Evolutionary conservation across 2,329 filamentous ascomycete genomes (phyloP).

Genomic region (Dryadomyces quercivorus): DNA sequence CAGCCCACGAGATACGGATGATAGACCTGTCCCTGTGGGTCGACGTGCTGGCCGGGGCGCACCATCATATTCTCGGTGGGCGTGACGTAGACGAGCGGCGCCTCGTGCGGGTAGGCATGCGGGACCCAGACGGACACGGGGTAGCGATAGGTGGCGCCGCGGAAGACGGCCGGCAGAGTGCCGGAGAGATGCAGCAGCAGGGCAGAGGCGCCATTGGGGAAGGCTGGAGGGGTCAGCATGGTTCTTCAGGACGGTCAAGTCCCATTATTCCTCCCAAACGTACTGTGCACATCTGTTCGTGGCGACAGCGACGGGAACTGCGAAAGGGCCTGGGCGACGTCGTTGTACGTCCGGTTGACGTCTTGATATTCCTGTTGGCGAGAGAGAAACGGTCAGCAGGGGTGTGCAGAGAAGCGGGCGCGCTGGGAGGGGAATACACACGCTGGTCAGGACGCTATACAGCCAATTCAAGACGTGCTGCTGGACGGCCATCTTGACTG

Average conservation of each 20-base stretch:
- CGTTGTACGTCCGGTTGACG: constrained; percentile 83
- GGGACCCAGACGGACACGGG: constrained; percentile 90
- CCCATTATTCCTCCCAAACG: constrained; percentile 14
- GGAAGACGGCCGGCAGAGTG: constrained; percentile 83
- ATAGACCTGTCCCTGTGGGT: constrained; percentile 84
- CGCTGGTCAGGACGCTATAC: constrained; percentile 76
- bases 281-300: constrained; percentile 92
- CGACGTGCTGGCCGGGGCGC: constrained; percentile 86
- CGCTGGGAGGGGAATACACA: constrained; percentile 23
- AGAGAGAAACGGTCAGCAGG: not conserved
- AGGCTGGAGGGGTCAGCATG: constrained; percentile 42
- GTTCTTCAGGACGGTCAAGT: not conserved
- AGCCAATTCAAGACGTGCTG: constrained; percentile 92
- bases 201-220: constrained; percentile 75
- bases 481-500: constrained; percentile 53
- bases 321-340: constrained; percentile 72
- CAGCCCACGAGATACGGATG: constrained; percentile 91
- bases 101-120: constrained; percentile 74
- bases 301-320: constrained; percentile 71
- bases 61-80: constrained; percentile 83
- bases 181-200: constrained; percentile 78
- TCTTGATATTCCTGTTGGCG: constrained; percentile 74
- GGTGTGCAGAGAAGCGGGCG: not conserved
- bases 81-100: constrained; percentile 79
- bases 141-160: constrained; percentile 80